Evolutionary conservation across 2,329 filamentous ascomycete species (phyloP), one percentile per base, ranked within the genome.

Genomic region (Magnaporthiopsis poae): DNA sequence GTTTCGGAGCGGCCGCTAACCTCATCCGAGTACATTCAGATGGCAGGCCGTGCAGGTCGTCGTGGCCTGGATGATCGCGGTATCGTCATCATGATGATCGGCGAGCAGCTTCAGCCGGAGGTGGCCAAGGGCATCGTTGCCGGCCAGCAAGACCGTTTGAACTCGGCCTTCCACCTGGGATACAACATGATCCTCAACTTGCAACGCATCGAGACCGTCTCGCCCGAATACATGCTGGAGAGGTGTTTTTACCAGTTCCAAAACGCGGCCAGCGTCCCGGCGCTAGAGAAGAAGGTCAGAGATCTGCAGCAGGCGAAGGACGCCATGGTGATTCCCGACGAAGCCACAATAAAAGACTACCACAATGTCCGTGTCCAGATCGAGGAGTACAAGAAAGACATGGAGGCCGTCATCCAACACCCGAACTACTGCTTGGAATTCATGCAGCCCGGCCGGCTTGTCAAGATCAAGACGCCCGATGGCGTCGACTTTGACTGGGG

Each of bases 81-180:
- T 84, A 96, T 98, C 72, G 95, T 99, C 71, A 98, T 99, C 76
- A 98, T 99, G 92, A 98, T 99, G 94, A 90, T 99, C 69, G 90
- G 96, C 74, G 91, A 96, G 76, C 92, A 95, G 79, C 94, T 99
- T 81, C 95, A 99, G 73, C 95, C 95, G 1, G 88, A 91, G 2
- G 88, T 90, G n/a, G 94, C 95, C 60, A 96, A 96, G 78, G 89
- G 91, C 70, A 97, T 99, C 72, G 95, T 99, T 15, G 92, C 95
- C 65, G 95, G 95, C 71, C 90, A 97, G 74, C 95, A 99, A 77
- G 96, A 99, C 77, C 92, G 93, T 71, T 87, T 99, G 36, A 98
- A 98, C 78, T 98, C 95, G 3, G 95, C 95, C 1, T 99, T 99
- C 79, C 91, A 99, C 75, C 84, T 99, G 21, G 93, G 95, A 39